phyloP scores from a whole-genome alignment of 2,329 filamentous ascomycete species.

The Pseudogymnoascus sp. region DNA sequence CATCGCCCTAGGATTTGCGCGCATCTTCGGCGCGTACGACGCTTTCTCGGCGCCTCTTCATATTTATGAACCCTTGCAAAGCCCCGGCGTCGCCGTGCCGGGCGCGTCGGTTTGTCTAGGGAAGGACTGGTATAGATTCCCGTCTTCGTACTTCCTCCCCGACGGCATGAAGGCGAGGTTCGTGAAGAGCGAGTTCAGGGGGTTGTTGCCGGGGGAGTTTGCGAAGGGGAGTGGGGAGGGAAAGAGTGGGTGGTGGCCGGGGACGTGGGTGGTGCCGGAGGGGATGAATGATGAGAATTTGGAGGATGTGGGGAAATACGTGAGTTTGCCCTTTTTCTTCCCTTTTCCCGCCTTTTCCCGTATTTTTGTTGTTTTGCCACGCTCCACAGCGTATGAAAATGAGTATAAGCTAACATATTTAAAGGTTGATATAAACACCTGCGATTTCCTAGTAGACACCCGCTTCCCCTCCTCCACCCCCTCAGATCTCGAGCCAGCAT shows the following conservation, averaged over 20 bases:
- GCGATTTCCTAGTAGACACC: constrained; percentile 81
- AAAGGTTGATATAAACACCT: constrained; percentile 60
- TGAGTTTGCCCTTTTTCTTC: constrained; percentile 31
- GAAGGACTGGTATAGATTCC: constrained; percentile 98
- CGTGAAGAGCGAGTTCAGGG: constrained; percentile 80
- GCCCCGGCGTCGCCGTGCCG: constrained; percentile 39
- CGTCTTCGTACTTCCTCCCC: constrained; percentile 85
- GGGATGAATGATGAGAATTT: constrained; percentile 91
- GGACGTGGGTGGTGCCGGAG: constrained; percentile 71
- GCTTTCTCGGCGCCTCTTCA: constrained; percentile 76
- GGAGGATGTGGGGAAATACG: constrained; percentile 83
- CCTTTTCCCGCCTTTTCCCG: not conserved
- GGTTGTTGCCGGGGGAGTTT: constrained; percentile 86
- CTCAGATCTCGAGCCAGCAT: constrained; percentile 71
- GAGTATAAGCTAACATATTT: no score
- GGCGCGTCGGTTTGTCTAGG: constrained; percentile 77
- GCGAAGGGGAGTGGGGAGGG: constrained; percentile 45
- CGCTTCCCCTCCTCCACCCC: constrained; percentile 55
- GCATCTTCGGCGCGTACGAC: constrained; percentile 67
- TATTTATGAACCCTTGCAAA: constrained; percentile 59
- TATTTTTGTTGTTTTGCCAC: not conserved
- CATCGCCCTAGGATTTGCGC: constrained; percentile 57
- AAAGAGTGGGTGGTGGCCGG: constrained; percentile 50
- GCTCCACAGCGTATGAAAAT: constrained; percentile 4
- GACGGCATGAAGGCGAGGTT: constrained; percentile 80